phyloP scores from a whole-genome alignment of 805 yeast genomes.

The Myxozyma monticola region DNA sequence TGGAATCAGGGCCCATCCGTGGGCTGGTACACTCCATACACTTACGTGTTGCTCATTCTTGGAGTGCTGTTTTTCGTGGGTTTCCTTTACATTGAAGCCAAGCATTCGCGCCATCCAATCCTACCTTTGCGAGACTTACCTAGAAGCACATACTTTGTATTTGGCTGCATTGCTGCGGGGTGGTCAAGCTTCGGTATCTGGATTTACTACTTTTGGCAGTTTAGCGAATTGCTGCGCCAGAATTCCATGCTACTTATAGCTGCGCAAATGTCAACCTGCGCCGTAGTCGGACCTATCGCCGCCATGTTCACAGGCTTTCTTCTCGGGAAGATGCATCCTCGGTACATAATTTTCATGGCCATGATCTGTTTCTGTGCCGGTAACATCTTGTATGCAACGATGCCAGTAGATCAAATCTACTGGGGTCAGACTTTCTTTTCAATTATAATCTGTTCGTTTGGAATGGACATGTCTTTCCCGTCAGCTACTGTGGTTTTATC shows the following conservation, averaged over 20 bases:
- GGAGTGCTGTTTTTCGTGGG: constrained; percentile 47
- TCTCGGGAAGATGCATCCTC: constrained; percentile 51
- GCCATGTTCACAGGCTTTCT: constrained; percentile 51
- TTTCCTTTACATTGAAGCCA: constrained; percentile 54
- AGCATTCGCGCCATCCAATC: constrained; percentile 51
- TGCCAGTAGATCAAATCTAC: constrained; percentile 61
- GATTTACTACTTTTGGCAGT: constrained; percentile 62
- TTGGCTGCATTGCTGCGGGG: constrained; percentile 57
- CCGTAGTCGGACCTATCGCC: constrained; percentile 57
- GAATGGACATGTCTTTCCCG: constrained; percentile 79
- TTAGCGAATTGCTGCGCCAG: constrained; percentile 51
- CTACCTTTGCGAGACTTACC: constrained; percentile 54
- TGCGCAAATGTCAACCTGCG: constrained; percentile 48
- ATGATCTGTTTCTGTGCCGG: constrained; percentile 59
- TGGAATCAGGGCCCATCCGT: constrained; percentile 75
- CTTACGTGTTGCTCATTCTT: constrained; percentile 55
- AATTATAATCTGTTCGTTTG: constrained; percentile 61
- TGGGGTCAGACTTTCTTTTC: constrained; percentile 60
- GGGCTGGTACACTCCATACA: constrained; percentile 65
- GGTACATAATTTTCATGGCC: constrained; percentile 52
- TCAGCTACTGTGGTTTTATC: constrained; percentile 51
- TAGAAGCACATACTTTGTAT: constrained; percentile 48
- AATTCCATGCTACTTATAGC: constrained; percentile 51
- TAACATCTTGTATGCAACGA: constrained; percentile 51
- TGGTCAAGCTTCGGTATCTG: constrained; percentile 81